Conservation (phyloP, 116 monocot species). For the Papilionanthe hybrid region DNA sequence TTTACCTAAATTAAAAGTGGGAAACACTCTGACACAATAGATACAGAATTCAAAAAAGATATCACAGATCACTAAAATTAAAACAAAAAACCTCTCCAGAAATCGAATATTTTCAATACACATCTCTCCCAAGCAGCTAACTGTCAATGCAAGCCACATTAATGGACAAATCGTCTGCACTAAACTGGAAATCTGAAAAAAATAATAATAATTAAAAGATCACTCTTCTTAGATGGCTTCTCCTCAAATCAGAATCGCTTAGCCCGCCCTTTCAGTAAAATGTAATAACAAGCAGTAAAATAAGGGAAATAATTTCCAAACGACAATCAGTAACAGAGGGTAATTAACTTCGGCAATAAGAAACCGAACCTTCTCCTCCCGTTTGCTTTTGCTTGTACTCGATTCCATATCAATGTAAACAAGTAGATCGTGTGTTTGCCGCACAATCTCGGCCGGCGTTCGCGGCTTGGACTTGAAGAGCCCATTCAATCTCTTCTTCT, state of each 20-base stretch:
- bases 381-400: conserved; percentile 48
- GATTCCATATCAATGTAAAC: conserved; percentile 27
- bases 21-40: no score
- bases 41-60: not conserved
- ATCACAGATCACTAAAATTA: not conserved
- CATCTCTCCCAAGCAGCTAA: not conserved
- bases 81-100: not conserved
- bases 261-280: not conserved
- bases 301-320: not conserved
- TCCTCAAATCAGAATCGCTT: no score
- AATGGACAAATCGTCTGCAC: not conserved
- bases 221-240: not conserved
- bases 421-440: conserved; percentile 40
- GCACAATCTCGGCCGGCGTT: conserved; percentile 37
- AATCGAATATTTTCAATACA: not conserved
- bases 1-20: no score
- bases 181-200: not conserved
- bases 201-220: not conserved
- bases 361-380: conserved; percentile 65
- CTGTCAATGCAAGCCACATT: not conserved
- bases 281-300: not conserved
- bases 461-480: conserved; percentile 41
- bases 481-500: conserved; percentile 31
- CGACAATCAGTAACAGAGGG: not conserved
- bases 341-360: not conserved